Percentiles rank a stretch among this genome's conserved stretches.
phyloP scores from a whole-genome alignment of 148 eudicot species.

The Rhododendron ovatum region DNA sequence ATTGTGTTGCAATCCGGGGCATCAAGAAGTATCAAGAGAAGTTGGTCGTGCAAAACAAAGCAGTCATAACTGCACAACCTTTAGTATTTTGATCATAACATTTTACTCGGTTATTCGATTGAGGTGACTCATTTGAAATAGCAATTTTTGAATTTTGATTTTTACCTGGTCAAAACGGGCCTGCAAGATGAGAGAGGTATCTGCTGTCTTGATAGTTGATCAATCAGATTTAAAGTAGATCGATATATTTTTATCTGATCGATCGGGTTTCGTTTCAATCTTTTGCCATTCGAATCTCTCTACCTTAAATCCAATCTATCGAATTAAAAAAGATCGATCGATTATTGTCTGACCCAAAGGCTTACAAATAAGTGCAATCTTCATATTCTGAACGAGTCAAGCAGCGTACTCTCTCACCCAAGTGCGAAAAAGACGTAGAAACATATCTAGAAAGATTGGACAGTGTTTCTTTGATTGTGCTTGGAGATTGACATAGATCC shows the following conservation, averaged over 20 bases:
- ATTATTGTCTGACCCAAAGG: no score
- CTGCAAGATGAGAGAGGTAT: background rate
- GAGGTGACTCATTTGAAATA: background rate
- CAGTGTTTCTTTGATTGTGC: background rate
- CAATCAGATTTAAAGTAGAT: background rate
- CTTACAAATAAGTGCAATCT: background rate
- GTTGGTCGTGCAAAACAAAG: background rate
- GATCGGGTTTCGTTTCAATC: no score
- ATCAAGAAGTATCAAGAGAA: background rate
- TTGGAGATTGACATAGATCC: background rate
- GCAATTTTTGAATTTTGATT: background rate
- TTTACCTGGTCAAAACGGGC: background rate
- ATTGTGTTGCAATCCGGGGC: background rate
- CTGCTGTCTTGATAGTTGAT: background rate
- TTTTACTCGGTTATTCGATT: background rate
- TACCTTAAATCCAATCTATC: background rate
- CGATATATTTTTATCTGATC: no score
- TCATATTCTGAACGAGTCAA: background rate
- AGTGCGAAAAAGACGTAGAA: background rate
- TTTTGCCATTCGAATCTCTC: no score
- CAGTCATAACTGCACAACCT: background rate
- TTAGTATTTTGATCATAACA: background rate
- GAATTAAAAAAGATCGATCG: background rate
- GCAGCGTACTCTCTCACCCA: background rate
- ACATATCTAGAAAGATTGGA: background rate